A percentile compares a stretch with the other conserved stretches of the same genome.
phyloP scores from a whole-genome alignment of 2,329 filamentous ascomycete species.

The Teratosphaeria gauchensis region DNA sequence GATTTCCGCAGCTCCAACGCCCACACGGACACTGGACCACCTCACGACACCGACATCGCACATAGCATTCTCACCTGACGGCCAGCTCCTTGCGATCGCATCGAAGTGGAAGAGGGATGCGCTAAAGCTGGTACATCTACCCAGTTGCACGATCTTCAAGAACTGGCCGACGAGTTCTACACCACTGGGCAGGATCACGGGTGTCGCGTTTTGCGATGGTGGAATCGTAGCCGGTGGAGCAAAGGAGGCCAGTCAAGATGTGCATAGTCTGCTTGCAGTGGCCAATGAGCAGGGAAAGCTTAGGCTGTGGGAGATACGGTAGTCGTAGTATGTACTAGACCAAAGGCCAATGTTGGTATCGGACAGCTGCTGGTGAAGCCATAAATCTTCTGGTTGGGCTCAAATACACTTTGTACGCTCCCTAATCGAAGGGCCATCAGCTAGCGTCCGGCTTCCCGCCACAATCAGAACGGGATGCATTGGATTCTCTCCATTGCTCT shows the following conservation, averaged over 20 bases:
- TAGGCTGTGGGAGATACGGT: constrained; percentile 71
- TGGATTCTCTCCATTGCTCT: not conserved
- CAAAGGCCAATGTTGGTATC: no score
- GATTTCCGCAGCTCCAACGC: constrained; percentile 59
- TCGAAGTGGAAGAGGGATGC: constrained; percentile 84
- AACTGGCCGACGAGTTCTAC: constrained; percentile 95
- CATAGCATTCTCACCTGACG: constrained; percentile 75
- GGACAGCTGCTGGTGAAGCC: no score
- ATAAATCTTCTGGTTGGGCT: no score
- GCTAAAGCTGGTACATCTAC: constrained; percentile 76
- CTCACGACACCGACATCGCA: constrained; percentile 76
- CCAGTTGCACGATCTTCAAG: constrained; percentile 84
- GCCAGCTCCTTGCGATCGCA: constrained; percentile 78
- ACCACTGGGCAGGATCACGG: constrained; percentile 71
- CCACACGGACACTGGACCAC: constrained; percentile 67
- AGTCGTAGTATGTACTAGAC: no score
- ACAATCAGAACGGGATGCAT: not conserved
- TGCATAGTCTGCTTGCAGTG: constrained; percentile 56
- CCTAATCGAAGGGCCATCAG: not conserved
- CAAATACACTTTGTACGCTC: no score
- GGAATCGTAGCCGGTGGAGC: constrained; percentile 15
- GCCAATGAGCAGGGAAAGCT: constrained; percentile 86
- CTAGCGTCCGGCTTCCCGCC: not conserved
- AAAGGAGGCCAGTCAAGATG: constrained; percentile 43
- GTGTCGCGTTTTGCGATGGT: constrained; percentile 38